Percentiles rank a stretch among this genome's conserved stretches.
Conservation (phyloP, 2,329 filamentous ascomycete species). For the Phoma sp. region DNA sequence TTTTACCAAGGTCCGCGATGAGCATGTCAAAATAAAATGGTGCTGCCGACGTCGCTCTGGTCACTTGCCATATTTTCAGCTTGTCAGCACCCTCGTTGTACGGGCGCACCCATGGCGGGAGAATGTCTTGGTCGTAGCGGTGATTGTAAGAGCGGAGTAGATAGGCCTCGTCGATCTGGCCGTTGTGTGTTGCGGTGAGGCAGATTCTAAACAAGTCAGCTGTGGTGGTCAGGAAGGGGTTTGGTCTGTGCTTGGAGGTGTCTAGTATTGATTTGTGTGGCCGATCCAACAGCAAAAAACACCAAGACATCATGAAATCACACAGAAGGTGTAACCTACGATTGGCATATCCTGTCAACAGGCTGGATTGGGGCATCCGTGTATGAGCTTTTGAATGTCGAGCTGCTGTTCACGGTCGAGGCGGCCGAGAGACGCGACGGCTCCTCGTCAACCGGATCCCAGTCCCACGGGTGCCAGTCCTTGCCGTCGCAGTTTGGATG, state of each 20-base stretch:
- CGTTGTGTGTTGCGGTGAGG: constrained; percentile 57
- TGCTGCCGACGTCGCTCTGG: constrained; percentile 59
- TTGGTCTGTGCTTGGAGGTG: background rate
- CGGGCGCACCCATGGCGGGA: constrained; percentile 53
- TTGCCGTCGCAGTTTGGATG: constrained; percentile 52
- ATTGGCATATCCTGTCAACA: constrained; percentile 47
- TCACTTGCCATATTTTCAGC: constrained; percentile 59
- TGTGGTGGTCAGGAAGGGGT: background rate
- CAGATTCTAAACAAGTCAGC: constrained; percentile 46
- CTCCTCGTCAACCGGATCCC: constrained; percentile 25
- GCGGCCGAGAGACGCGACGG: constrained; percentile 11
- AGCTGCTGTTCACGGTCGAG: constrained; percentile 23
- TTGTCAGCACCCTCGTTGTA: constrained; percentile 57
- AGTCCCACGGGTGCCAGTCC: constrained; percentile 54
- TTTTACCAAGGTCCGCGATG: constrained; percentile 48
- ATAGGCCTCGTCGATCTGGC: constrained; percentile 56
- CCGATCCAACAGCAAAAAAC: background rate
- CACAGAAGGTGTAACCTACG: constrained; percentile 29
- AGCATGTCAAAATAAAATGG: constrained; percentile 61
- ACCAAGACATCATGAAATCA: background rate
- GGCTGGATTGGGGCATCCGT: constrained; percentile 18
- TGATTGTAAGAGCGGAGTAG: constrained; percentile 58
- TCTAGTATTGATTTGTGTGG: background rate
- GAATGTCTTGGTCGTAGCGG: constrained; percentile 50
- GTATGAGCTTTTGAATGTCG: constrained; percentile 28